A percentile compares a stretch with the other conserved stretches of the same genome.
Evolutionary conservation across 805 yeast species (phyloP).

Genomic region (Wickerhamomyces pijperi): DNA sequence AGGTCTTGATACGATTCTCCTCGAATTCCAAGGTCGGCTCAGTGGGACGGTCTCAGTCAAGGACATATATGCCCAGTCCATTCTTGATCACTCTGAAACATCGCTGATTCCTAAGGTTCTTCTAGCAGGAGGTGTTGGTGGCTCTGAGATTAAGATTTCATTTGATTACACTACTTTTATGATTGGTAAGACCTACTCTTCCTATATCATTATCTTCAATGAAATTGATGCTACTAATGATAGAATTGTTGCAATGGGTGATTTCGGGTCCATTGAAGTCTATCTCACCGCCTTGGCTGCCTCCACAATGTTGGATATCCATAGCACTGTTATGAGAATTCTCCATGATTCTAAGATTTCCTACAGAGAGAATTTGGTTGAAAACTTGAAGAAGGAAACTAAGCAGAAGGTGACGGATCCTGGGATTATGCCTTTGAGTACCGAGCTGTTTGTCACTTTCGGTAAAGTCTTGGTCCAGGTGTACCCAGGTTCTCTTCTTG

Average conservation of each 20-base stretch:
- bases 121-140: constrained; percentile 43
- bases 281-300: constrained; percentile 80
- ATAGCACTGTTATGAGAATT: constrained; percentile 58
- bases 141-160: constrained; percentile 48
- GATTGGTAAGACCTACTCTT: constrained; percentile 38
- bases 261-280: constrained; percentile 41
- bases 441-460: constrained; percentile 54
- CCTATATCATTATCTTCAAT: constrained; percentile 53
- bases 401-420: constrained; percentile 16
- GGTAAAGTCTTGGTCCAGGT: constrained; percentile 50
- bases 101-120: constrained; percentile 58
- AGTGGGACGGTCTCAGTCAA: constrained; percentile 53
- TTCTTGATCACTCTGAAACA: constrained; percentile 54
- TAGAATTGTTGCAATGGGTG: constrained; percentile 40
- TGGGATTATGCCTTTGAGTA: constrained; percentile 35
- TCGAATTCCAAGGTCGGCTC: constrained; percentile 65
- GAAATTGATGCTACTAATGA: constrained; percentile 52
- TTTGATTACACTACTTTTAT: constrained; percentile 84
- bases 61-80: constrained; percentile 45
- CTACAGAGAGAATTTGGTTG: constrained; percentile 64
- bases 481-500: constrained; percentile 76
- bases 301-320: constrained; percentile 70
- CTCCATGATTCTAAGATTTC: constrained; percentile 62
- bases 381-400: constrained; percentile 25
- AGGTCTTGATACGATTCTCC: constrained; percentile 40